Conservation (phyloP, 2,329 filamentous ascomycete species). For the Orbilia blumenaviensis region DNA sequence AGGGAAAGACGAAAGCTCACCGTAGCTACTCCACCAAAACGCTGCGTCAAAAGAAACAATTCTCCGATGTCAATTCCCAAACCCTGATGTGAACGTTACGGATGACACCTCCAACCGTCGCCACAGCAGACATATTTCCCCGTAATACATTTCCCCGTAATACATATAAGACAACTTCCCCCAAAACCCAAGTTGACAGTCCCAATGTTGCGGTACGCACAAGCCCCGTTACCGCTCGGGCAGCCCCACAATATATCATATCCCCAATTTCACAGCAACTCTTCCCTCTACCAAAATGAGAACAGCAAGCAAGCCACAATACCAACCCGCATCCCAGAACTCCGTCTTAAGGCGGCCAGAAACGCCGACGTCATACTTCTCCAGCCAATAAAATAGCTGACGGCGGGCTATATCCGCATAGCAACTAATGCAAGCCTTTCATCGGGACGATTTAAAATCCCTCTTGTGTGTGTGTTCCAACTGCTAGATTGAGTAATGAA, state of each 20-base stretch:
- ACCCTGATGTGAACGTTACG: not conserved
- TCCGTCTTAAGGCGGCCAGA: conserved; percentile 1
- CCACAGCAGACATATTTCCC: no score
- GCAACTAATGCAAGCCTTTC: conserved; percentile 7
- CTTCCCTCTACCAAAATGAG: not conserved
- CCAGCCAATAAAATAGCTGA: not conserved
- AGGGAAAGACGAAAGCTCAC: not conserved
- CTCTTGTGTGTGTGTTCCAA: no score
- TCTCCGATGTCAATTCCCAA: not conserved
- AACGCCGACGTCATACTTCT: not conserved
- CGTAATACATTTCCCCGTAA: not conserved
- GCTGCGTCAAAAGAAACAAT: not conserved
- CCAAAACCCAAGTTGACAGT: not conserved
- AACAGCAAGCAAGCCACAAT: not conserved
- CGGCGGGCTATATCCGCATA: not conserved
- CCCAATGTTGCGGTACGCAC: not conserved
- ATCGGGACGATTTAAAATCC: not conserved
- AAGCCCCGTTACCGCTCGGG: conserved; percentile 5
- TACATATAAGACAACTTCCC: not conserved
- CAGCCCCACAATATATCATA: not conserved
- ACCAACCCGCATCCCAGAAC: not conserved
- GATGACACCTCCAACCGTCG: not conserved
- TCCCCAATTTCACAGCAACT: not conserved
- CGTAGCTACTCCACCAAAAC: not conserved
- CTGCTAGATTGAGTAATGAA: not conserved